These are phyloP conservation scores for Raffaelea arxii DNA, from an alignment of 2,329 filamentous ascomycete species.

Conservation along the genomic window DNA sequence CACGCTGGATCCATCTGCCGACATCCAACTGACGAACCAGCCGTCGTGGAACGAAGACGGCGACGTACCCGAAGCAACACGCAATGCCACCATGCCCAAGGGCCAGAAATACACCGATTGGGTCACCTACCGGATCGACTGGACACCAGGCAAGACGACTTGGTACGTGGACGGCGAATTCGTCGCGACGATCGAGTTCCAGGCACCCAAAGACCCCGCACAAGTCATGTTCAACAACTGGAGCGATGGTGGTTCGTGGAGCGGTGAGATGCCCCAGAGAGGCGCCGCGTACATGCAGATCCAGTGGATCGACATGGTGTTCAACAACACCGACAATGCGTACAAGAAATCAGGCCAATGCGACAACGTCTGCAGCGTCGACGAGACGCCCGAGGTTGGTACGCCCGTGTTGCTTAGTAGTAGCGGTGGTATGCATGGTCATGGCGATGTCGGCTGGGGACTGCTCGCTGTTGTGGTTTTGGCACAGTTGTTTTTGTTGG, in stretches of 20 bases:
- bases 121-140: conserved; percentile 42
- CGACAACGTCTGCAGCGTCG: conserved; percentile 27
- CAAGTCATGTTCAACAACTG: conserved; percentile 41
- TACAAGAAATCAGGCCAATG: conserved; percentile 15
- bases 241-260: conserved; percentile 42
- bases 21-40: conserved; percentile 42
- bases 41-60: conserved; percentile 31
- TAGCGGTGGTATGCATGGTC: too few species aligned
- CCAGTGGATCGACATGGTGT: conserved; percentile 42
- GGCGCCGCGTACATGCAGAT: conserved; percentile 36
- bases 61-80: conserved; percentile 30
- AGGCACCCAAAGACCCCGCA: conserved; percentile 35
- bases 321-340: conserved; percentile 25
- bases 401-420: conserved; percentile 23
- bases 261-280: conserved; percentile 32
- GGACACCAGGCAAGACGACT: conserved; percentile 33
- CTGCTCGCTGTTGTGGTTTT: too few species aligned
- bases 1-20: conserved; percentile 23
- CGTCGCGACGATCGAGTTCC: conserved; percentile 34
- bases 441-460: too few species aligned
- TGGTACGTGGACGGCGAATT: conserved; percentile 39
- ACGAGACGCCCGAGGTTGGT: conserved; percentile 24
- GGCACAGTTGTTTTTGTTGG: too few species aligned
- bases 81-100: conserved; percentile 26
- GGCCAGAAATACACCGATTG: conserved; percentile 33